Percentiles rank a stretch among this genome's conserved stretches.
Evolutionary conservation across 768 basidiomycete species (phyloP).

Genomic region (Xerocomellus intermedius): DNA sequence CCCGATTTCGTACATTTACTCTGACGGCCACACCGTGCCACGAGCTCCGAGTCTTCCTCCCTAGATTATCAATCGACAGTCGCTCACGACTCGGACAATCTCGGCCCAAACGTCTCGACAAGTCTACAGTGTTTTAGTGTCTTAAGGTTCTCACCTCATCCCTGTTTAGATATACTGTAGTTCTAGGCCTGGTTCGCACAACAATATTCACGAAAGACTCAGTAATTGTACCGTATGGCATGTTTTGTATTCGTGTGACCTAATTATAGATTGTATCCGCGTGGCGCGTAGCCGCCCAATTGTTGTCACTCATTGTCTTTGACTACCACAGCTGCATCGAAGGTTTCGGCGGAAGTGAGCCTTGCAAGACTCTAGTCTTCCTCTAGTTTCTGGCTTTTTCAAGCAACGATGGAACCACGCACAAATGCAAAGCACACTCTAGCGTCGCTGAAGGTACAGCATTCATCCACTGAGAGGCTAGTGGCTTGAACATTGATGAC

Average conservation of each 20-base stretch:
- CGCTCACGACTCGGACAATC: not conserved
- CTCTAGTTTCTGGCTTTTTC: not conserved
- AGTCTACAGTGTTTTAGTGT: slow-evolving; percentile 6
- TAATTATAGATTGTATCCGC: not conserved
- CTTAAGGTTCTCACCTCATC: slow-evolving; percentile 1
- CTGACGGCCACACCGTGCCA: slow-evolving; percentile 3
- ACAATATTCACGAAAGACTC: not conserved
- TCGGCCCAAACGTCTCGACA: not conserved
- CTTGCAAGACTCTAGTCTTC: not conserved
- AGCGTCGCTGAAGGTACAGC: slow-evolving; percentile 27
- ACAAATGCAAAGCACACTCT: slow-evolving; percentile 14
- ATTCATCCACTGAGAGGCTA: not conserved
- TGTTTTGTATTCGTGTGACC: slow-evolving; percentile 6
- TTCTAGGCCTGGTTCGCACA: not conserved
- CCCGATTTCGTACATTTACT: slow-evolving; percentile 23
- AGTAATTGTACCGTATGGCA: not conserved
- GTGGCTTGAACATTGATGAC: not conserved
- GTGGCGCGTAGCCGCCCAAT: not conserved
- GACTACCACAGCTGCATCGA: not conserved
- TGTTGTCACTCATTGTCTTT: not conserved
- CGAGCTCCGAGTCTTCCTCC: not conserved
- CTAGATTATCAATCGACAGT: slow-evolving; percentile 1
- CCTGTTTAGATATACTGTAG: slow-evolving; percentile 17
- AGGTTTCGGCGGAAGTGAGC: not conserved
- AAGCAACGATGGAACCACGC: slow-evolving; percentile 25